These are phyloP conservation scores for Inga leiocalycina DNA, from an alignment of 306 rosid species.

Conservation along the genomic window DNA sequence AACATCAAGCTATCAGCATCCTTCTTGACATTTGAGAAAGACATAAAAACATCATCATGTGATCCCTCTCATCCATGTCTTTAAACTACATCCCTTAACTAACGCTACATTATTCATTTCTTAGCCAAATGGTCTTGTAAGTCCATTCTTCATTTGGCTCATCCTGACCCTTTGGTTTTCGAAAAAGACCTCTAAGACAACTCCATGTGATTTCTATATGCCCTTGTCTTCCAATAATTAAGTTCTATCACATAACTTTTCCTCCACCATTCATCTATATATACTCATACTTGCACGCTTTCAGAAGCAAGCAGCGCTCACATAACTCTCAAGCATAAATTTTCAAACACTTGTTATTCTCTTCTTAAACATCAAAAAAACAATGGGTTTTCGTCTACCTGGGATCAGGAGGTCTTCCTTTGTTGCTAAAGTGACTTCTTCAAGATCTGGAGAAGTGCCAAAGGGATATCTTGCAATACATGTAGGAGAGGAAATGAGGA, in stretches of 20 bases:
- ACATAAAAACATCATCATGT: not conserved
- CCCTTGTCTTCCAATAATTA: not conserved
- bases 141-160: not conserved
- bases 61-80: not conserved
- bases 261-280: not conserved
- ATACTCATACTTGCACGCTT: not conserved
- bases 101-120: not conserved
- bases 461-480: conserved; percentile 25
- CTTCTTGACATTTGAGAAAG: not conserved
- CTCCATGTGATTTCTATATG: not conserved
- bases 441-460: conserved; percentile 4
- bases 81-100: not conserved
- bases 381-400: conserved; percentile 17
- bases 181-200: not conserved
- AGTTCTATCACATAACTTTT: not conserved
- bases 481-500: conserved; percentile 33
- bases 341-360: not conserved
- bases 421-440: not conserved
- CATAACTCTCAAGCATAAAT: not conserved
- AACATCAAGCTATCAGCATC: no score
- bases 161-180: not conserved
- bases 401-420: not conserved
- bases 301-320: not conserved
- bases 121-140: not conserved
- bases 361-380: not conserved